These are phyloP conservation scores for Diaporthe ampelina DNA, from an alignment of 2,329 filamentous ascomycete genomes.

Conservation along the genomic window DNA sequence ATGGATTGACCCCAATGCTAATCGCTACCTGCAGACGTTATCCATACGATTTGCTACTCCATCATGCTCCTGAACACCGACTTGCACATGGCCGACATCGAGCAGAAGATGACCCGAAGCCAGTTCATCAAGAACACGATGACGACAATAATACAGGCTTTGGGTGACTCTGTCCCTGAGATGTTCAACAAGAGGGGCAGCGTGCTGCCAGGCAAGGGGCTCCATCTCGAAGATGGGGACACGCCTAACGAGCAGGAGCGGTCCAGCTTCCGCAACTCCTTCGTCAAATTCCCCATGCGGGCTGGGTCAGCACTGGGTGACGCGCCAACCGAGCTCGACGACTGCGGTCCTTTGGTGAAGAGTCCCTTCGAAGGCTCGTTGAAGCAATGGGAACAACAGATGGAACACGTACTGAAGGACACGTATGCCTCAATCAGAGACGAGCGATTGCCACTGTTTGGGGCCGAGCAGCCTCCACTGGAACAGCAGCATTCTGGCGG, in stretches of 20 bases:
- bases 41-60: constrained; percentile 97
- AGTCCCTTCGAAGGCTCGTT: constrained; percentile 80
- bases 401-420: constrained; percentile 91
- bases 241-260: constrained; percentile 55
- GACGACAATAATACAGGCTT: constrained; percentile 84
- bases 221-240: constrained; percentile 49
- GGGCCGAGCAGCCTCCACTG: constrained; percentile 67
- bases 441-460: constrained; percentile 88
- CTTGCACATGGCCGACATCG: constrained; percentile 93
- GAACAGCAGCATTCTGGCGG: constrained; percentile 62
- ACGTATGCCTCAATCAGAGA: constrained; percentile 93
- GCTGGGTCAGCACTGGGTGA: constrained; percentile 59
- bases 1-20: constrained; percentile 4
- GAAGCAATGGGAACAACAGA: constrained; percentile 87
- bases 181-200: constrained; percentile 71
- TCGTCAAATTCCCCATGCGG: constrained; percentile 62
- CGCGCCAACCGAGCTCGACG: constrained; percentile 60
- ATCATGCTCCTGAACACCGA: constrained; percentile 96
- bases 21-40: constrained; percentile 74
- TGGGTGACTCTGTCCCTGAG: constrained; percentile 79
- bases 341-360: constrained; percentile 83
- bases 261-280: constrained; percentile 61
- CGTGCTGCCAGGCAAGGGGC: constrained; percentile 61
- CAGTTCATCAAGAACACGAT: constrained; percentile 98
- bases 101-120: constrained; percentile 93